Evolutionary conservation across 2,329 filamentous ascomycete species (phyloP), one percentile per base, ranked within the genome.

Genomic region (Elsinoe perseae): DNA sequence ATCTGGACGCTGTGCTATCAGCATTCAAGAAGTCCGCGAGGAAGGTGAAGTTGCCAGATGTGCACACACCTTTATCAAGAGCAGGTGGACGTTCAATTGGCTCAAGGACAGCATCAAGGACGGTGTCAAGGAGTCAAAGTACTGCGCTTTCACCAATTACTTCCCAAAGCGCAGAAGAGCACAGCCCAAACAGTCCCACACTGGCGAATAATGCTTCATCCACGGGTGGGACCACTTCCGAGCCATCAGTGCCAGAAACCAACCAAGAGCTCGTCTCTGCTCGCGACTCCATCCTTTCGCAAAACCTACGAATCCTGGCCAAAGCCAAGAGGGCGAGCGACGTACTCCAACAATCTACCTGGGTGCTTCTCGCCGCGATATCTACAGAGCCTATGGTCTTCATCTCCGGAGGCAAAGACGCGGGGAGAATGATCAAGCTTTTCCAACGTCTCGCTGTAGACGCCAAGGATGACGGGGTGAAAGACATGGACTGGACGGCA

Each of bases 371-470:
- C 8, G 64, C 66, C 4, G 57, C 56, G 1, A 20, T 30, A 16
- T 12, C 9, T 14, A 55, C 54, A 18, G 60, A 59, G 8, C 62
- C 64, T 0, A 66, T 62, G 0, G 38, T 69, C 20, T 70, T 65
- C 50, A 63, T 69, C 46, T 67, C 65, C 56, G 63, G 65, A 3
- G 68, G 68, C 7, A 69, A 66, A 53, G 68, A 70, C 50, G 69
- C 68, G 2, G 68, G 61, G 20, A 59, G 67, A 40, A 68, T 70
- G 68, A 67, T 70, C 44, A 66, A 64, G 56, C 61, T 61, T 48
- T 66, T 62, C 25, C 59, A 62, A 16, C 52, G 56, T 18, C 32
- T 40, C 21, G 56, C 40, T 21, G 63, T 61, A 4, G 23, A 7
- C 4, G 61, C 67, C 55, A 56, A 46, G 2, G 65, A 62, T 18